Base-by-base conservation (phyloP, 768 basidiomycete species). In the Mycena filopes region DNA sequence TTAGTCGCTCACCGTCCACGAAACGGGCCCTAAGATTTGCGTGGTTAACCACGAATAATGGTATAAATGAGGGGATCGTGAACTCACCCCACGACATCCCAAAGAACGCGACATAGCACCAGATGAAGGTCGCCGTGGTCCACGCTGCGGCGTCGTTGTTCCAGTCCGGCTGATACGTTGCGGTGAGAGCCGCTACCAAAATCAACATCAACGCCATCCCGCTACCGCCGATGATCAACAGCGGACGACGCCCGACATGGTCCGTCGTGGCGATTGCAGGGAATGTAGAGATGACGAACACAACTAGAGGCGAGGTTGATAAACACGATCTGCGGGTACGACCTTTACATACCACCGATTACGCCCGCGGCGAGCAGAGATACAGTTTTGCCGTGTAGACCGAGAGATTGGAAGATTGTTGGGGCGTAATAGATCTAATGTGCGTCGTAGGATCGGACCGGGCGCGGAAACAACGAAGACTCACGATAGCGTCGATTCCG, bases 281-380 rank as follows among this genome's bases (percentile, higher is more conserved):
- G 25, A 43, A 21, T 1, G 65, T 66, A 5, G 65, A 66, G 13
- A 66, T 61, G 16, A 66, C 23, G 38, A 66, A 66, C 16, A 66
- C 65, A 33, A 66, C 65, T 66, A 45, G 41, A 23, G 26, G 9
- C 40, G 12, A n/a, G 13, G 21, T 29, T 25, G 23, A 18, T 36
- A 20, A 64, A 29, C 50, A 21, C 21, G 5, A 15, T 3, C 4
- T 3, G 3, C 13, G 21, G 5, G 7, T 25, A 15, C 11, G 40
- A 3, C 28, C 16, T 23, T 47, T 5, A 33, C 42, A 38, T 75
- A 65, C 81, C 71, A 9, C 81, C 81, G 21, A 75, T 80, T 23
- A 80, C 78, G 15, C 81, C 81, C 1, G 80, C 79, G n/a, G 81
- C 81, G 12, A 82, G 67, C 8, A 82, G 63, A 10, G 81, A 82